phyloP scores from a whole-genome alignment of 208 protist genomes.

The Acanthamoeba castellanii region DNA sequence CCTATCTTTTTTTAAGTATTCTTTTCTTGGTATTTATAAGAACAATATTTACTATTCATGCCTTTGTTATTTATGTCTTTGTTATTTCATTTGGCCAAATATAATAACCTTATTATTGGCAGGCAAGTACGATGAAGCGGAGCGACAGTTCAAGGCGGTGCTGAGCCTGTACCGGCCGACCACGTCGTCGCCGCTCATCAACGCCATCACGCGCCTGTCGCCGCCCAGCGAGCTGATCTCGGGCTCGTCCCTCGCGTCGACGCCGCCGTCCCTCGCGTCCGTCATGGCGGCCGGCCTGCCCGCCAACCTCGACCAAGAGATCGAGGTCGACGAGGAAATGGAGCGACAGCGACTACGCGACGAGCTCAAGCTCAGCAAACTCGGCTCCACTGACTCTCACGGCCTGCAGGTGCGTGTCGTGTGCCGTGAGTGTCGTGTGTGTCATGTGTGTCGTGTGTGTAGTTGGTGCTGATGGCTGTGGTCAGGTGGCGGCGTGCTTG shows the following conservation, averaged over 20 bases:
- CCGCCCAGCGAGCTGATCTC: constrained; percentile 11
- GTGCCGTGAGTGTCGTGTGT: no score
- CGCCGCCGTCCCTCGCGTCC: not conserved
- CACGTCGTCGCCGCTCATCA: constrained; percentile 34
- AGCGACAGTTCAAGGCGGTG: constrained; percentile 16
- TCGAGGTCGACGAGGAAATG: constrained; percentile 12
- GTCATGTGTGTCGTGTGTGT: no score
- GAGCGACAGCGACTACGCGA: not conserved
- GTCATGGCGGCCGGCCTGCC: not conserved
- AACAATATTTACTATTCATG: not conserved
- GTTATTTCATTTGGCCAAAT: not conserved
- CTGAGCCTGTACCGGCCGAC: constrained; percentile 28
- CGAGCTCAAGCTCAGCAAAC: constrained; percentile 33
- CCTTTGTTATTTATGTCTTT: not conserved
- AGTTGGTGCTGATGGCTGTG: not conserved
- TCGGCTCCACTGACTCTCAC: constrained; percentile 33
- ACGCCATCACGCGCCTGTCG: not conserved
- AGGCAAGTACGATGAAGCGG: constrained; percentile 67
- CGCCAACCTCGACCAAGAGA: not conserved
- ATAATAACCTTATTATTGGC: not conserved
- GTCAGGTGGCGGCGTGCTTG: constrained; percentile 15
- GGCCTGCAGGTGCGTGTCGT: not conserved
- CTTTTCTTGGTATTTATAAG: not conserved
- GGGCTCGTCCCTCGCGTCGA: not conserved
- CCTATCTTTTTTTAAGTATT: not conserved